Evolutionary conservation across 352 stramenopile genomes (phyloP), one percentile per base, ranked within the genome.

Genomic region (Phytophthora gonapodyides): DNA sequence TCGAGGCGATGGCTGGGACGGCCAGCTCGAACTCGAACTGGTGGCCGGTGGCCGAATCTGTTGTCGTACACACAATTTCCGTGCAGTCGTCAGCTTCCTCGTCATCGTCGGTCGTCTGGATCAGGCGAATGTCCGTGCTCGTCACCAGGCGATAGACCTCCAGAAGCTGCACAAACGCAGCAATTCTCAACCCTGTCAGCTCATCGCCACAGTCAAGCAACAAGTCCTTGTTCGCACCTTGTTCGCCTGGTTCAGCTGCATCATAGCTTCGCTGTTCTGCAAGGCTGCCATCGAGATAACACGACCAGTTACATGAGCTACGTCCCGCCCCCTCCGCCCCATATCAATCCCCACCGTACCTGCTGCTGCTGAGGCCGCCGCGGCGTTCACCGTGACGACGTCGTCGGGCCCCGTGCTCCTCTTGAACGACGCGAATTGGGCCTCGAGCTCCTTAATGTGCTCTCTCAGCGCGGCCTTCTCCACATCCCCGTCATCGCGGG

Each of bases 21-120:
- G 77, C 81, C 21, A 95, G 64, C 49, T 93, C 82, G 33, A 93
- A 95, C 35, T 87, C 64, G 46, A 95, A 89, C 34, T 79, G 72
- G 44, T 85, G 85, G 2, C 80, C 80, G 8, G 73, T 80, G 7
- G 75, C 78, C 5, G 84, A 89, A 36, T 95, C 86, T 16, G 76
- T 83, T 7, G 82, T 75, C 8, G 76, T 80, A 46, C 84, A 93
- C 27, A 77, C 70, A 9, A 95, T 67, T 49, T 95, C 84, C 1
- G 77, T 91, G 51, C 73, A 87, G 35, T 63, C 71, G 27, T 80
- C 72, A 10, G 45, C 41, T 12, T 87, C 72, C 8, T 82, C 78
- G 24, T 84, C 81, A 7, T 88, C 82, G 4, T 86, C 78, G 24
- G 63, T 42, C 10, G 76, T 62, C 52, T 91, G 76, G 42, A 93